phyloP scores from a whole-genome alignment of 345 rosid species.

The Dipteronia sinensis region DNA sequence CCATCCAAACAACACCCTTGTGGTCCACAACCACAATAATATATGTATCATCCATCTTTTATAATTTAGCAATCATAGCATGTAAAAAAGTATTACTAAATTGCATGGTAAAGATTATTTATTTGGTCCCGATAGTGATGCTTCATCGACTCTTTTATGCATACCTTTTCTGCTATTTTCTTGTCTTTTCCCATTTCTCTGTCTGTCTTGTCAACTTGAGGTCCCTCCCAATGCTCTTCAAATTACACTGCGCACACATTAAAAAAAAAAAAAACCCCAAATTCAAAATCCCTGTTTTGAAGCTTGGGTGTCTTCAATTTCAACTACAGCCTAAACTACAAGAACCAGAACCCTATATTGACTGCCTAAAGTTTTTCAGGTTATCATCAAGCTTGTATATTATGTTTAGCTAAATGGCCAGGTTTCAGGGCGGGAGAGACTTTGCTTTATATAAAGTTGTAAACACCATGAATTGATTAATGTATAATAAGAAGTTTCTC shows the following conservation, averaged over 20 bases:
- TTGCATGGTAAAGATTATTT: conserved; percentile 23
- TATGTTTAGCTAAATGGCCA: neutral
- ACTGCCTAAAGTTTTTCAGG: neutral
- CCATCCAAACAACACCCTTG: conserved; percentile 14
- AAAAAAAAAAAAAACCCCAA: neutral
- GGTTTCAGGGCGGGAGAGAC: conserved; percentile 20
- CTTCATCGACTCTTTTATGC: conserved; percentile 25
- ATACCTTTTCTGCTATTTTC: neutral
- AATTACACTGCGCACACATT: neutral
- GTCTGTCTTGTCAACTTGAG: neutral
- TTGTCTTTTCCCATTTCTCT: neutral
- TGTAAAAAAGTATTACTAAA: conserved; percentile 15
- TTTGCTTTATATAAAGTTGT: conserved; percentile 42
- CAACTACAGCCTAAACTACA: neutral
- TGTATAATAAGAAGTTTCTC: conserved; percentile 49
- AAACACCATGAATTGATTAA: conserved; percentile 40
- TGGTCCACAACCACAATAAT: conserved; percentile 33
- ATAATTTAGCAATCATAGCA: conserved; percentile 36
- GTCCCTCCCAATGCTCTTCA: neutral
- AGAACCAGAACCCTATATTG: conserved; percentile 4
- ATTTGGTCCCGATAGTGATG: conserved; percentile 26
- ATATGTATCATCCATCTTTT: conserved; percentile 11
- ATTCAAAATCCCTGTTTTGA: neutral
- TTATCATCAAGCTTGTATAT: neutral
- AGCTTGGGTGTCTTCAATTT: neutral